phyloP scores from a whole-genome alignment of 1,284 basidiomycete genomes.

The Puccinia coronata region DNA sequence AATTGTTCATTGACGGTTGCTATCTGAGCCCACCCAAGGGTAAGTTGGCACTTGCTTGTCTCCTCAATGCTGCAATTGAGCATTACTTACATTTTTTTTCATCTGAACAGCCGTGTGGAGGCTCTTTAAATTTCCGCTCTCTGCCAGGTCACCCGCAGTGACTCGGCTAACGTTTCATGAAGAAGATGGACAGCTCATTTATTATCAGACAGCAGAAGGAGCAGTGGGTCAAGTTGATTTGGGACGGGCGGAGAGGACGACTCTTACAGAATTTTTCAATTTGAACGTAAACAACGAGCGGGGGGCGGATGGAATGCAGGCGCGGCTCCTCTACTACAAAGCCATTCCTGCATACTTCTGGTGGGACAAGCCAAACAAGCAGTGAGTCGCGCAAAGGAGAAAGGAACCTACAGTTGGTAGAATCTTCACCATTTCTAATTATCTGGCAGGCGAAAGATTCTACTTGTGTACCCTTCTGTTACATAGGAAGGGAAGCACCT shows the following conservation, averaged over 20 bases:
- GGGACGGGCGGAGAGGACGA: neutral
- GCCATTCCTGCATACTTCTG: too few relatives aligned
- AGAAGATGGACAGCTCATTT: too few relatives aligned
- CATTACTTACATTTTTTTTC: too few relatives aligned
- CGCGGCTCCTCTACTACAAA: neutral
- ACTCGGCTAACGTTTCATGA: neutral
- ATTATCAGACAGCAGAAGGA: too few relatives aligned
- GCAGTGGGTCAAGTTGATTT: neutral
- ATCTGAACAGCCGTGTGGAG: constrained; percentile 56
- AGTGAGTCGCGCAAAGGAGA: too few relatives aligned
- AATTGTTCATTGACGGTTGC: neutral
- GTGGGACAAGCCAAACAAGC: too few relatives aligned
- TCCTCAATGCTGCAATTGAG: too few relatives aligned
- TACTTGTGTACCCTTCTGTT: too few relatives aligned
- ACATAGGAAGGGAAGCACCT: too few relatives aligned
- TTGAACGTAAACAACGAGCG: neutral
- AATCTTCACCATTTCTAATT: too few relatives aligned
- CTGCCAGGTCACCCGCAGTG: constrained; percentile 50
- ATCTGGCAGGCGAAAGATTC: too few relatives aligned
- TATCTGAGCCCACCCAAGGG: constrained; percentile 17
- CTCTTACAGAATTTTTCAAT: constrained; percentile 11
- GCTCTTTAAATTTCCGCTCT: constrained; percentile 59
- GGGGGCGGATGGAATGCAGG: neutral
- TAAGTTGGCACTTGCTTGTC: neutral
- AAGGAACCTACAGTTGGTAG: too few relatives aligned